These are phyloP conservation scores for Neurospora discreta DNA, from an alignment of 495 filamentous ascomycete genomes.

Conservation along the genomic window DNA sequence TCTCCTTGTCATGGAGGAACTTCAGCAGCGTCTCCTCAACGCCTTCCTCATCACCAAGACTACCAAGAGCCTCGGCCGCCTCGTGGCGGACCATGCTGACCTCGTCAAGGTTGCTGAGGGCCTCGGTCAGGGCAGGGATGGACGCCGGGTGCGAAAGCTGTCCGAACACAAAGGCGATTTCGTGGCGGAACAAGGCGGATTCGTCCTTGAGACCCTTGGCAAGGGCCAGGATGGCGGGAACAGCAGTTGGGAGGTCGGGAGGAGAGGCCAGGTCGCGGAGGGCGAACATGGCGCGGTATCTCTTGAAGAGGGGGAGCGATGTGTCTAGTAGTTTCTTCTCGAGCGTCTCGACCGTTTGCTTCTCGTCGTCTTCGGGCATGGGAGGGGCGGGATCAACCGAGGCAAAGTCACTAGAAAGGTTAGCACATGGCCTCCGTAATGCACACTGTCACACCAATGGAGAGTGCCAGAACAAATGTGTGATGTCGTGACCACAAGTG, in stretches of 20 bases:
- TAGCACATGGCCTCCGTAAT: no score
- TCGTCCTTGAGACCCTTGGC: slow-evolving; percentile 78
- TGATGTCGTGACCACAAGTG: neutral
- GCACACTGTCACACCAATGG: no score
- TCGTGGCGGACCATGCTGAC: slow-evolving; percentile 95
- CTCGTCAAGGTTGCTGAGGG: slow-evolving; percentile 68
- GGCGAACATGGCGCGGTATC: slow-evolving; percentile 97
- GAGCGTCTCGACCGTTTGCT: slow-evolving; percentile 59
- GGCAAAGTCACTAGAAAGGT: slow-evolving; percentile 63
- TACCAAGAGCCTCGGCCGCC: slow-evolving; percentile 94
- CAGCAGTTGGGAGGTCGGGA: slow-evolving; percentile 76
- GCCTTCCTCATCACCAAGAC: slow-evolving; percentile 84
- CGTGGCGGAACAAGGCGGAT: slow-evolving; percentile 92
- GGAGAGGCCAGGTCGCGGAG: slow-evolving; percentile 88
- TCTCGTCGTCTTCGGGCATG: slow-evolving; percentile 49
- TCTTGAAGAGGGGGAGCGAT: slow-evolving; percentile 67
- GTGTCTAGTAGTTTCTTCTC: slow-evolving; percentile 70
- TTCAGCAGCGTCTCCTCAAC: slow-evolving; percentile 75
- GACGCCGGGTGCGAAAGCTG: slow-evolving; percentile 93
- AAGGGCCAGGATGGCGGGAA: slow-evolving; percentile 71
- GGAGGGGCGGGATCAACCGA: slow-evolving; percentile 95
- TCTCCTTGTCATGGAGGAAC: slow-evolving; percentile 82
- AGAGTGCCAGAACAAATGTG: no score
- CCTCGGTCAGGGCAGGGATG: slow-evolving; percentile 73
- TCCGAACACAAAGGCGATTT: slow-evolving; percentile 96